A percentile compares a stretch with the other conserved stretches of the same genome.
These are phyloP conservation scores for Fonsecaea multimorphosa DNA, from an alignment of 2,329 filamentous ascomycete genomes.

Conservation along the genomic window DNA sequence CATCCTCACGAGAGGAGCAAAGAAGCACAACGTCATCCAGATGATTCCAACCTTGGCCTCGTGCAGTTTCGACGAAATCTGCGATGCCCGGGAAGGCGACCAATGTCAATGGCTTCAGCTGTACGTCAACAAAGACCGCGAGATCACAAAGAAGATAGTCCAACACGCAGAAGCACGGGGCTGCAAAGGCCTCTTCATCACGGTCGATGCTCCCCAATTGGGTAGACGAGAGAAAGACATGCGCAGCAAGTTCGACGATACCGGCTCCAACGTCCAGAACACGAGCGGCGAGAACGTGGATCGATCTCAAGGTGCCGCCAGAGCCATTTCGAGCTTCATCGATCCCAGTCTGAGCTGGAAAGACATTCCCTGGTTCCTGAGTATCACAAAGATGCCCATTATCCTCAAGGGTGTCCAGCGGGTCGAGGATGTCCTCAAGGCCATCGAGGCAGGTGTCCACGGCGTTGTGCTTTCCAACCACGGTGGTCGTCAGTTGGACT, in stretches of 20 bases:
- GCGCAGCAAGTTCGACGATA: slow-evolving; percentile 87
- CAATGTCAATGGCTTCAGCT: slow-evolving; percentile 97
- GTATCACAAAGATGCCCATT: slow-evolving; percentile 92
- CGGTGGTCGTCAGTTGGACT: slow-evolving; percentile 92
- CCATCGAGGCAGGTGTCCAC: slow-evolving; percentile 80
- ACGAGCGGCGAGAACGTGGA: slow-evolving; percentile 73
- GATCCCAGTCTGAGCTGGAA: slow-evolving; percentile 93
- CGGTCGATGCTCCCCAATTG: slow-evolving; percentile 94
- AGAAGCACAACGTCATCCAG: slow-evolving; percentile 88
- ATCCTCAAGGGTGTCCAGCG: slow-evolving; percentile 96
- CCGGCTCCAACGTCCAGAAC: slow-evolving; percentile 79
- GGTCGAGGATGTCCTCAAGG: slow-evolving; percentile 89
- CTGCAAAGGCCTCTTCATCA: slow-evolving; percentile 97
- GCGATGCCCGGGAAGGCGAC: slow-evolving; percentile 78
- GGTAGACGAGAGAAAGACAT: slow-evolving; percentile 97
- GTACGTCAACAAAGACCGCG: slow-evolving; percentile 94
- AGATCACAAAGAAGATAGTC: slow-evolving; percentile 87
- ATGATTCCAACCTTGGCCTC: slow-evolving; percentile 98
- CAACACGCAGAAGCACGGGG: slow-evolving; percentile 88
- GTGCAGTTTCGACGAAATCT: slow-evolving; percentile 96
- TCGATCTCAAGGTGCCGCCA: slow-evolving; percentile 86
- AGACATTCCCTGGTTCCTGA: slow-evolving; percentile 90
- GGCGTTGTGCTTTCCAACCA: slow-evolving; percentile 96
- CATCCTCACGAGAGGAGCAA: slow-evolving; percentile 80
- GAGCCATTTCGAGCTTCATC: slow-evolving; percentile 96